Percentiles rank a stretch among this genome's conserved stretches.
phyloP scores from a whole-genome alignment of 257 asterid species.

The Catharanthus roseus region DNA sequence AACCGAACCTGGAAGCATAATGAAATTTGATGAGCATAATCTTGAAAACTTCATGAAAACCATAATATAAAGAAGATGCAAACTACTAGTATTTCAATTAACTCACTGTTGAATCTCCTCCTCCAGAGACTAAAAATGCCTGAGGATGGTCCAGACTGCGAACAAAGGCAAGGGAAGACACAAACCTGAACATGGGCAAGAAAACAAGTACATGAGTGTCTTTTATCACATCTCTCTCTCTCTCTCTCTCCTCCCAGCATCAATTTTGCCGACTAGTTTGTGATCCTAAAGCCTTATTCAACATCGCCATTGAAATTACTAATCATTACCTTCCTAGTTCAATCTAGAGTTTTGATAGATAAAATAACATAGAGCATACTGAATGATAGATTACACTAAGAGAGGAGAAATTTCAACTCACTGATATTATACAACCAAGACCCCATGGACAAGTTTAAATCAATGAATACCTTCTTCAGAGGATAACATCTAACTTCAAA shows the following conservation, averaged over 20 bases:
- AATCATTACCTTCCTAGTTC: not conserved
- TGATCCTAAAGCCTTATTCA: not conserved
- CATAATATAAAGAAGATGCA: not conserved
- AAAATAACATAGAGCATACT: not conserved
- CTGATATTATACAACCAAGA: not conserved
- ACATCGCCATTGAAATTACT: not conserved
- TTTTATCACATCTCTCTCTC: not conserved
- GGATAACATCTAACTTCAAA: conserved; percentile 6
- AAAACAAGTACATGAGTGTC: conserved; percentile 5
- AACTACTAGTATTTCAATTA: conserved; percentile 1
- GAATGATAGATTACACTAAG: not conserved
- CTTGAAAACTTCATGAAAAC: not conserved
- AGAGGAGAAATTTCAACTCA: not conserved
- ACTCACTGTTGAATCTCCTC: conserved; percentile 99
- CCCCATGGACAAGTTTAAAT: not conserved
- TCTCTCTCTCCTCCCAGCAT: not conserved
- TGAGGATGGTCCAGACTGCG: conserved; percentile 37
- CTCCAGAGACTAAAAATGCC: conserved; percentile 72
- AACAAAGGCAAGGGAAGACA: conserved; percentile 72
- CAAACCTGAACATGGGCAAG: conserved; percentile 52
- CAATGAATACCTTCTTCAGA: conserved; percentile 2
- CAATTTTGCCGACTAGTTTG: too few species aligned
- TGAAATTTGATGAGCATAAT: conserved; percentile 1
- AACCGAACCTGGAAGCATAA: conserved; percentile 64
- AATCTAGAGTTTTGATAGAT: not conserved